Conservation (phyloP, 2,329 filamentous ascomycete species). For the Penicillium sp. region DNA sequence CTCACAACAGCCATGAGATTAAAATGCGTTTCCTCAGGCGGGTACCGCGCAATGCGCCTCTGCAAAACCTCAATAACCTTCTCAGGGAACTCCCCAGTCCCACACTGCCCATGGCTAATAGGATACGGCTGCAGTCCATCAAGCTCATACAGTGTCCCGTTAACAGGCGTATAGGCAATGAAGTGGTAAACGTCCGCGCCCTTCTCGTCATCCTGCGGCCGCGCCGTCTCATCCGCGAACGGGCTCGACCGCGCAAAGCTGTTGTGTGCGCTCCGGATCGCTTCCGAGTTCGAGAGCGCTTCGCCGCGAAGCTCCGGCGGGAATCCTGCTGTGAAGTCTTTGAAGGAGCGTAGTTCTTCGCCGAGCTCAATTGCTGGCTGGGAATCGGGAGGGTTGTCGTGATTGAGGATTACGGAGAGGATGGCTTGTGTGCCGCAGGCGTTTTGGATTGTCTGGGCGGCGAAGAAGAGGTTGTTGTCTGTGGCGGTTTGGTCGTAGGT, state of each 20-base stretch:
- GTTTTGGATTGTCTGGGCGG: constrained; percentile 96
- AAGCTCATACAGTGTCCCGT: constrained; percentile 83
- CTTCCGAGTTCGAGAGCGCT: constrained; percentile 67
- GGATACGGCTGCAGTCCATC: constrained; percentile 92
- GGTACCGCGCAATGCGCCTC: constrained; percentile 80
- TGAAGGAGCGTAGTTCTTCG: constrained; percentile 69
- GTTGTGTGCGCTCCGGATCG: constrained; percentile 80
- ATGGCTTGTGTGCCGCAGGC: constrained; percentile 96
- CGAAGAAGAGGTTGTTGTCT: constrained; percentile 79
- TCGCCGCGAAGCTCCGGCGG: constrained; percentile 73
- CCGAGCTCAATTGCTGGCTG: constrained; percentile 65
- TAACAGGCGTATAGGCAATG: constrained; percentile 85
- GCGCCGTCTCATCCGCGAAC: constrained; percentile 87
- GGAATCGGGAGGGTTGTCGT: constrained; percentile 47
- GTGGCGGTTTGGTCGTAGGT: constrained; percentile 73
- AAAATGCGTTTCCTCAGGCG: constrained; percentile 84
- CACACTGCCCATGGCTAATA: constrained; percentile 80
- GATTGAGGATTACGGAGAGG: constrained; percentile 87
- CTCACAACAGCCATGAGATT: constrained; percentile 91
- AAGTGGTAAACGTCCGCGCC: constrained; percentile 85
- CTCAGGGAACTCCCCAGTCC: constrained; percentile 68
- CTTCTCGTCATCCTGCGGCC: constrained; percentile 69
- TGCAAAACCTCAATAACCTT: constrained; percentile 86
- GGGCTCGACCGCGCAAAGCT: constrained; percentile 85
- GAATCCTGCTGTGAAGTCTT: constrained; percentile 82